Percentiles rank a stretch among this genome's conserved stretches.
phyloP scores from a whole-genome alignment of 805 yeast genomes.

The Starmerella kuoi region DNA sequence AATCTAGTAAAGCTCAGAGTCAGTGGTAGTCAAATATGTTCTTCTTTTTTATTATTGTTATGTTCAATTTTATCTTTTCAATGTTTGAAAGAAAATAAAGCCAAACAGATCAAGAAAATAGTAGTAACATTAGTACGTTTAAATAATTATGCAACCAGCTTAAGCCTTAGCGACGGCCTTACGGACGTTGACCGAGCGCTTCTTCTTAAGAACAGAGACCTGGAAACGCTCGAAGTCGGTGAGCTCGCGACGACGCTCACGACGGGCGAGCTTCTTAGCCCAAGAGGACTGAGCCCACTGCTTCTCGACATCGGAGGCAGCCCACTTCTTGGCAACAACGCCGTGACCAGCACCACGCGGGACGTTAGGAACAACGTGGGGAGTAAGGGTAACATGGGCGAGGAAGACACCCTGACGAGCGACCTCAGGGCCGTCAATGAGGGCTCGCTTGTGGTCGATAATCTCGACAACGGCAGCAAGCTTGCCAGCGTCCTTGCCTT shows the following conservation, averaged over 20 bases:
- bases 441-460: constrained; percentile 97
- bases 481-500: constrained; percentile 60
- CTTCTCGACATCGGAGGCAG: constrained; percentile 71
- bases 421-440: constrained; percentile 93
- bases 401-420: constrained; percentile 85
- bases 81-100: too few relatives aligned
- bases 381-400: constrained; percentile 84
- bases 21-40: too few relatives aligned
- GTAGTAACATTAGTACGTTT: constrained; percentile 6
- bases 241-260: constrained; percentile 83
- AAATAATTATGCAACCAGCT: constrained; percentile 14
- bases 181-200: constrained; percentile 87
- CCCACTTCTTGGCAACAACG: constrained; percentile 83
- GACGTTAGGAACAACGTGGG: constrained; percentile 68
- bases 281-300: constrained; percentile 90
- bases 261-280: constrained; percentile 97
- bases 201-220: constrained; percentile 94
- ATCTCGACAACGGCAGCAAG: constrained; percentile 97
- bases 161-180: constrained; percentile 91
- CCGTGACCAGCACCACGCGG: constrained; percentile 93
- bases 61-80: too few relatives aligned
- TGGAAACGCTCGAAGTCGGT: constrained; percentile 99
- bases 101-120: not conserved
- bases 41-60: too few relatives aligned
- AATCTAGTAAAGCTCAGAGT: too few relatives aligned